Evolutionary conservation across 2,329 filamentous ascomycete genomes (phyloP).

Genomic region (Thermoascus crustaceus): DNA sequence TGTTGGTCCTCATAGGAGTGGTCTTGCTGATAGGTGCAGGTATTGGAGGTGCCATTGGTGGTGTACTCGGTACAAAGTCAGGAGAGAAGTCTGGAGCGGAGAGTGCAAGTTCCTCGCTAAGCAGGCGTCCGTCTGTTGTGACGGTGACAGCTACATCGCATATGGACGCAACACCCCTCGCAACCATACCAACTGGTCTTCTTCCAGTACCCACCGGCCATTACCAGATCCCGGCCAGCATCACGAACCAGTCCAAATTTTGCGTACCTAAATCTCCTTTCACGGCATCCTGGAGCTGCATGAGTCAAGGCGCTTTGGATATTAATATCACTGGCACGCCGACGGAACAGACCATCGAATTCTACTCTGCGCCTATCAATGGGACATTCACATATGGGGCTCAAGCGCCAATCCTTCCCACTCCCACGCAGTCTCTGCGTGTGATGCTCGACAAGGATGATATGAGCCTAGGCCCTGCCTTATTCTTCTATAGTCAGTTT

Average conservation of each 20-base stretch:
- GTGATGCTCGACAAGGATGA: slow-evolving; percentile 53
- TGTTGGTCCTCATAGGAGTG: slow-evolving; percentile 39
- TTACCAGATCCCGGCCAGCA: slow-evolving; percentile 41
- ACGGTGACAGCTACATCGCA: slow-evolving; percentile 43
- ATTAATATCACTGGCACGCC: slow-evolving; percentile 22
- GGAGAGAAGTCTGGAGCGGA: slow-evolving; percentile 14
- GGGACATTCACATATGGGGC: slow-evolving; percentile 50
- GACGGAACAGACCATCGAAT: slow-evolving; percentile 25
- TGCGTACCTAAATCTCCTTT: slow-evolving; percentile 42
- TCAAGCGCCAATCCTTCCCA: slow-evolving; percentile 46
- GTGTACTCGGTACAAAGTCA: slow-evolving; percentile 42
- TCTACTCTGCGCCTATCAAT: slow-evolving; percentile 30
- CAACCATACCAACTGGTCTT: slow-evolving; percentile 37
- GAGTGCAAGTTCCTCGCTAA: slow-evolving; percentile 6
- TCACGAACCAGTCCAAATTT: slow-evolving; percentile 40
- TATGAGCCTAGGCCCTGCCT: slow-evolving; percentile 50
- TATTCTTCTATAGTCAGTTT: slow-evolving; percentile 55
- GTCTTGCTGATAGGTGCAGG: slow-evolving; percentile 42
- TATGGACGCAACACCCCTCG: slow-evolving; percentile 44
- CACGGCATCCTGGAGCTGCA: slow-evolving; percentile 45
- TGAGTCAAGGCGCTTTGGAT: slow-evolving; percentile 25
- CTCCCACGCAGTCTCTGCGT: slow-evolving; percentile 39
- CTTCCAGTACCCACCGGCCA: slow-evolving; percentile 43
- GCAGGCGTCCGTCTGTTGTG: slow-evolving; percentile 23
- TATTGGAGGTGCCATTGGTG: slow-evolving; percentile 48